Conservation (phyloP, 2,329 filamentous ascomycete species). For the Coniella lustricola region DNA sequence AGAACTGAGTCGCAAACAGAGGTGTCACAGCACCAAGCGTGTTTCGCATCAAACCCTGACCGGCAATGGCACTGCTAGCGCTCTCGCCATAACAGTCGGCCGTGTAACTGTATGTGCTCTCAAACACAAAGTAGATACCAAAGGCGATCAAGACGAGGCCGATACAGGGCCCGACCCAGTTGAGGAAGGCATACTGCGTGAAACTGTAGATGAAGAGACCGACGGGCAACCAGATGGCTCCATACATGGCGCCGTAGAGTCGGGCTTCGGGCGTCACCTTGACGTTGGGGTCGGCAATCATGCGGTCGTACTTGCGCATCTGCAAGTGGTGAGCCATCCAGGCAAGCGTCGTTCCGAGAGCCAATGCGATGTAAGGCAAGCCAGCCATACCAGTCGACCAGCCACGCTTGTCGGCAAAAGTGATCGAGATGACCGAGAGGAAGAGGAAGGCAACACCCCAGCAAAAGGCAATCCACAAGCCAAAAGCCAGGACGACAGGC, state of each 20-base stretch:
- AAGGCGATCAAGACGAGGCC: conserved; percentile 42
- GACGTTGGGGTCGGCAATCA: conserved; percentile 29
- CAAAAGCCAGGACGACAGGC: conserved; percentile 15
- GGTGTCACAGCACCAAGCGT: conserved; percentile 45
- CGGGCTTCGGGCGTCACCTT: conserved; percentile 36
- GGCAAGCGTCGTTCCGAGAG: conserved; percentile 39
- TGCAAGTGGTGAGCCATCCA: conserved; percentile 42
- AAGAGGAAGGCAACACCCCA: conserved; percentile 49
- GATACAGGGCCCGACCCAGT: conserved; percentile 42
- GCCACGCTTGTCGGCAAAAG: conserved; percentile 43
- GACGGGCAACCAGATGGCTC: conserved; percentile 38
- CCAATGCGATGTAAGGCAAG: conserved; percentile 44
- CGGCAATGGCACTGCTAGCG: conserved; percentile 33
- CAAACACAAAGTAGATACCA: conserved; percentile 43
- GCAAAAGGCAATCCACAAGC: conserved; percentile 16
- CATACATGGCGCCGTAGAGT: conserved; percentile 41
- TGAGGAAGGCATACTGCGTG: conserved; percentile 41
- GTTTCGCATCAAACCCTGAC: conserved; percentile 45
- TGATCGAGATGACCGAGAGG: conserved; percentile 43
- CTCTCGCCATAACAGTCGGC: conserved; percentile 44
- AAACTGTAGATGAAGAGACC: conserved; percentile 48
- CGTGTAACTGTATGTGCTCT: conserved; percentile 38
- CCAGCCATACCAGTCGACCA: conserved; percentile 43
- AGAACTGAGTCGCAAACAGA: conserved; percentile 44
- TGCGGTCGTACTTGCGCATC: conserved; percentile 39